phyloP scores from a whole-genome alignment of 805 yeast species.

The Candida tallmaniae region DNA sequence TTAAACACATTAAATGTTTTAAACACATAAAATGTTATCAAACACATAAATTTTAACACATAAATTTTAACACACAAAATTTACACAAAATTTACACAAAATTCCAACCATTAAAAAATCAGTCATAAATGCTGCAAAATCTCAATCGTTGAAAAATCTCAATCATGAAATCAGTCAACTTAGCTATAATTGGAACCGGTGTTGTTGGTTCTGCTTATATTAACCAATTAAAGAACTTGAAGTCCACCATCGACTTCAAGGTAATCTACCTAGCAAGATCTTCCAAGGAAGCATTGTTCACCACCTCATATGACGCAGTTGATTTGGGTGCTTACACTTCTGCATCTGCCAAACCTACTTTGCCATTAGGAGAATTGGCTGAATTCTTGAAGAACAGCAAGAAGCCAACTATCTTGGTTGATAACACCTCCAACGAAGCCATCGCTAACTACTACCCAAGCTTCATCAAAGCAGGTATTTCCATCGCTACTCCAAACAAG shows the following conservation, averaged over 20 bases:
- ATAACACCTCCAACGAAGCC: slow-evolving; percentile 84
- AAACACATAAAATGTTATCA: no score
- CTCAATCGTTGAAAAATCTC: not conserved
- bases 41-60: no score
- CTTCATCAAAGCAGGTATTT: slow-evolving; percentile 71
- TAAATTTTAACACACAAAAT: no score
- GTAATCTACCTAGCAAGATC: slow-evolving; percentile 75
- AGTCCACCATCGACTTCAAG: slow-evolving; percentile 62
- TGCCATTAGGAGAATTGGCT: slow-evolving; percentile 55
- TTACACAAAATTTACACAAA: no score
- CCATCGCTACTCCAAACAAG: slow-evolving; percentile 97
- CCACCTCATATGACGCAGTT: slow-evolving; percentile 68
- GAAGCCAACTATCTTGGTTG: slow-evolving; percentile 78
- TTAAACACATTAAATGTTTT: no score
- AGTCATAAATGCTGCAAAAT: not conserved
- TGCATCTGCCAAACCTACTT: slow-evolving; percentile 42
- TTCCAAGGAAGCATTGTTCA: slow-evolving; percentile 62
- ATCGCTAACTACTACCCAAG: slow-evolving; percentile 75
- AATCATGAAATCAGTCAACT: slow-evolving; percentile 30
- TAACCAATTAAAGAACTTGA: slow-evolving; percentile 65
- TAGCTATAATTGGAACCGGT: slow-evolving; percentile 68
- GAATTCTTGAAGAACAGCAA: slow-evolving; percentile 62
- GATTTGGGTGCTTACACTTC: slow-evolving; percentile 57
- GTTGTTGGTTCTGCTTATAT: slow-evolving; percentile 93
- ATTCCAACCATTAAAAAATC: no score